These are phyloP conservation scores for Peziza echinospora DNA, from an alignment of 495 filamentous ascomycete species.

Conservation along the genomic window DNA sequence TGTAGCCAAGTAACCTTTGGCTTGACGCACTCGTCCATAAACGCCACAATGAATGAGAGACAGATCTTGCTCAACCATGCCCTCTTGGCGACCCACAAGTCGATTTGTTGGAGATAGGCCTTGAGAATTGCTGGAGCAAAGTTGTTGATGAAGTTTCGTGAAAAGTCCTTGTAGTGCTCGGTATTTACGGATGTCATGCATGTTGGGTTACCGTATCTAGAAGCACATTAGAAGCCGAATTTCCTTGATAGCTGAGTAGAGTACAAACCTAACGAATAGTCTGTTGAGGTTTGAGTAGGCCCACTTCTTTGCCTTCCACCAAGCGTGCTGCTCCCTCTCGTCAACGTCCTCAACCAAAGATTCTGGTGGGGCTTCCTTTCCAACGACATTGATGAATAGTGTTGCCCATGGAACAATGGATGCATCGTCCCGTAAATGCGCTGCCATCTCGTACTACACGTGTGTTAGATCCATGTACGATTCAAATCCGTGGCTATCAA, in stretches of 20 bases:
- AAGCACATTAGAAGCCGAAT: no score
- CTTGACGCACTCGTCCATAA: slow-evolving; percentile 91
- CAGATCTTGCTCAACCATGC: slow-evolving; percentile 86
- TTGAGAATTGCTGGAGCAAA: slow-evolving; percentile 92
- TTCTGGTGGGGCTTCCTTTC: slow-evolving; percentile 57
- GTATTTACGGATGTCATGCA: slow-evolving; percentile 42
- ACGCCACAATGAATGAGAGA: slow-evolving; percentile 74
- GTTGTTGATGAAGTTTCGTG: slow-evolving; percentile 70
- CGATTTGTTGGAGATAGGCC: slow-evolving; percentile 75
- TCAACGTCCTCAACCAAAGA: slow-evolving; percentile 63
- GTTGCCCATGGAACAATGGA: slow-evolving; percentile 87
- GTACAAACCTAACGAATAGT: slow-evolving; percentile 64
- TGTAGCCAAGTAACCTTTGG: slow-evolving; percentile 92
- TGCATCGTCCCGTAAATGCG: slow-evolving; percentile 50
- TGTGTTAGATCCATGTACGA: slow-evolving; percentile 1
- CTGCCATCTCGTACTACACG: slow-evolving; percentile 62
- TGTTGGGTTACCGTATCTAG: slow-evolving; percentile 71
- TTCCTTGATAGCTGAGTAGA: no score
- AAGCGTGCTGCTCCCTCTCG: slow-evolving; percentile 80
- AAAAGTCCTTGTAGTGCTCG: slow-evolving; percentile 51
- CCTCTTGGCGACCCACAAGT: slow-evolving; percentile 90
- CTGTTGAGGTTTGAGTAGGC: slow-evolving; percentile 92
- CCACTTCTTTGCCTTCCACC: slow-evolving; percentile 99
- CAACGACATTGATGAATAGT: slow-evolving; percentile 72
- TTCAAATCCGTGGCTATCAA: slow-evolving; percentile 10